Conservation (phyloP, 2,329 filamentous ascomycete species). For the Ophiostoma angusticollis region DNA sequence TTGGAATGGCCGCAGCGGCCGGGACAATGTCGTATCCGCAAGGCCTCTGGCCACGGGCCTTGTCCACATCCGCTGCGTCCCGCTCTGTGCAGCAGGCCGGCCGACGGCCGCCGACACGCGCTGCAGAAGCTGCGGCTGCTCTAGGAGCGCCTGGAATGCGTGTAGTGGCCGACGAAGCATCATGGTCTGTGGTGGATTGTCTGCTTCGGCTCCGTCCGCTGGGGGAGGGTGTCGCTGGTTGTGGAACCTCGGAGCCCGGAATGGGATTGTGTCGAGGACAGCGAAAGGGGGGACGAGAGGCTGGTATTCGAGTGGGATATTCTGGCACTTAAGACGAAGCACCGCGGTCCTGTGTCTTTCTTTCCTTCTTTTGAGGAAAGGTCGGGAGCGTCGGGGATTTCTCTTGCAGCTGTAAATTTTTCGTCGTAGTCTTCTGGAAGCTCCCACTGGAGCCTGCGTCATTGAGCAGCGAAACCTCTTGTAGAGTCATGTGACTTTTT, state of each 20-base stretch:
- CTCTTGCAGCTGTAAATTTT: background rate
- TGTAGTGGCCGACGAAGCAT: slow-evolving; percentile 9
- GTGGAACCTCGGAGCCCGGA: too few species aligned
- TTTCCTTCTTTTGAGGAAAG: too few species aligned
- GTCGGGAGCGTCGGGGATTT: too few species aligned
- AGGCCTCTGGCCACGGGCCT: background rate
- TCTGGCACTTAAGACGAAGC: too few species aligned
- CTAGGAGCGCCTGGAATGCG: slow-evolving; percentile 4
- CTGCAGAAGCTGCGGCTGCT: slow-evolving; percentile 4
- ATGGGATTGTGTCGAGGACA: too few species aligned
- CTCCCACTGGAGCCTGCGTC: slow-evolving; percentile 7
- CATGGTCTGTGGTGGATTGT: background rate
- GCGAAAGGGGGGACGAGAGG: too few species aligned
- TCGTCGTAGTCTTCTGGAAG: slow-evolving; percentile 8
- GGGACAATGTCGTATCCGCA: background rate
- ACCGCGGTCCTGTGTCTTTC: too few species aligned
- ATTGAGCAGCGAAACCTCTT: slow-evolving; percentile 1
- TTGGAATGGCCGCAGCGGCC: background rate
- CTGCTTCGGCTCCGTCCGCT: too few species aligned
- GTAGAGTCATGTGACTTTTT: background rate
- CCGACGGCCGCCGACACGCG: background rate
- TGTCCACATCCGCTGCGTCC: background rate
- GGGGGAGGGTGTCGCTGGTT: too few species aligned
- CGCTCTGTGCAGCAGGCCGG: background rate
- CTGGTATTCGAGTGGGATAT: too few species aligned